Evolutionary conservation across 2,329 filamentous ascomycete species (phyloP), one percentile per base, ranked within the genome.

Genomic region (Cryoendolithus antarcticus): DNA sequence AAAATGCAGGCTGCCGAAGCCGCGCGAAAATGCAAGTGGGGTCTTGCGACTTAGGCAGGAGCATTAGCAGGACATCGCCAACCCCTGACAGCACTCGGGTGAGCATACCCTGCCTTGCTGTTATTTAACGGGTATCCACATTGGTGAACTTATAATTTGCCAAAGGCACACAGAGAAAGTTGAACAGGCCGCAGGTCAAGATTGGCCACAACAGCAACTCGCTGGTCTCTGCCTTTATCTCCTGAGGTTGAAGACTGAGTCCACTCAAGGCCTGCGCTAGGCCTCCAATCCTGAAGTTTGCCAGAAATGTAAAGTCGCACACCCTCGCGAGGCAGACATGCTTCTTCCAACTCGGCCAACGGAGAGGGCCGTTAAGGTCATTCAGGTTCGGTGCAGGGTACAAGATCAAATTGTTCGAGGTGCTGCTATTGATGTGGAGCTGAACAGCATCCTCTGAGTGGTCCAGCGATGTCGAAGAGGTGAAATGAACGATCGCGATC

Each of bases 141-240:
- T 21, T 21, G 19, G 19, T 21, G 19, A 21, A 21, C 19, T 21
- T 64, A 41, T 63, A 41, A 15, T 63, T 66, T 38, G 64, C 61
- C 8, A 70, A 45, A 9, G 67, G 67, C 4, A 70, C 65, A 66
- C 66, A 70, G 48, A 70, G 58, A 55, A 71, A 71, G 46, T 71
- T 72, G 50, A 66, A 68, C 24, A 67, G 61, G 2, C 68, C 66
- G 3, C 71, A 60, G 2, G 67, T 61, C 3, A 71, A 52, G 44
- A 71, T 67, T 1, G 59, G 60, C 50, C 57, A 62, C 9, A 61
- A 46, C 1, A 64, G 53, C 2, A 64, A 45, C 15, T 53, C 54
- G n/a, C 62, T 63, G 2, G 66, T 64, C 37, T 69, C 61, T 4
- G 62, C 65, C 52, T 61, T 57, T 2, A 61, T 56, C 49, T 64